Evolutionary conservation across 225 moss, liverwort and hornwort species (phyloP).

Genomic region (Takakia lepidozioides): DNA sequence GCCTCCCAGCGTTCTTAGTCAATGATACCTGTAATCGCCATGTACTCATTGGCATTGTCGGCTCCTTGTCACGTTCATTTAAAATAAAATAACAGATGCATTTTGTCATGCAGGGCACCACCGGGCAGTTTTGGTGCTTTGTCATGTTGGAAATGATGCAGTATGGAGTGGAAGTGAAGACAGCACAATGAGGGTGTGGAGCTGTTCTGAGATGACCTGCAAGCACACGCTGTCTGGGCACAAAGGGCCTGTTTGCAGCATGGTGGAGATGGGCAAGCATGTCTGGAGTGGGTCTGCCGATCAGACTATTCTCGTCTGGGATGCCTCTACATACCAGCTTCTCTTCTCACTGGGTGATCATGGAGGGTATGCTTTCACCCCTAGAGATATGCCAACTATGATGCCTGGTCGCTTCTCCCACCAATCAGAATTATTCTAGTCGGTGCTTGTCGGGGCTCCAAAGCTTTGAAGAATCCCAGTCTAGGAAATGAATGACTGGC

Average conservation of each 20-base stretch:
- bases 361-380: slow-evolving; percentile 42
- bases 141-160: slow-evolving; percentile 31
- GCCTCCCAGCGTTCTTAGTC: too few species aligned
- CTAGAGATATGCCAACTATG: too few species aligned
- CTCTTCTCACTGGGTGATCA: slow-evolving; percentile 43
- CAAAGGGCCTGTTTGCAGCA: slow-evolving; percentile 15
- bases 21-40: too few species aligned
- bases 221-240: slow-evolving; percentile 15
- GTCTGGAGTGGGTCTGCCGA: slow-evolving; percentile 43
- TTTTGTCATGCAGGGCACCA: slow-evolving; percentile 19
- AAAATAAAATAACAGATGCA: too few species aligned
- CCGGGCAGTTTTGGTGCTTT: slow-evolving; percentile 38
- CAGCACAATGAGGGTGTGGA: slow-evolving; percentile 23
- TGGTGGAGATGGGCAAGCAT: slow-evolving; percentile 19
- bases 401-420: too few species aligned
- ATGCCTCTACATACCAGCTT: slow-evolving; percentile 25
- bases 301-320: slow-evolving; percentile 52
- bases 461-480: too few species aligned
- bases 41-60: too few species aligned
- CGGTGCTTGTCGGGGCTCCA: too few species aligned
- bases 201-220: slow-evolving; percentile 9
- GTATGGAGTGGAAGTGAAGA: slow-evolving; percentile 63
- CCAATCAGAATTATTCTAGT: too few species aligned
- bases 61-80: too few species aligned
- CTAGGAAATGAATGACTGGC: too few species aligned